These are phyloP conservation scores for Boletellus emodensis DNA, from an alignment of 768 basidiomycete species.

Conservation along the genomic window DNA sequence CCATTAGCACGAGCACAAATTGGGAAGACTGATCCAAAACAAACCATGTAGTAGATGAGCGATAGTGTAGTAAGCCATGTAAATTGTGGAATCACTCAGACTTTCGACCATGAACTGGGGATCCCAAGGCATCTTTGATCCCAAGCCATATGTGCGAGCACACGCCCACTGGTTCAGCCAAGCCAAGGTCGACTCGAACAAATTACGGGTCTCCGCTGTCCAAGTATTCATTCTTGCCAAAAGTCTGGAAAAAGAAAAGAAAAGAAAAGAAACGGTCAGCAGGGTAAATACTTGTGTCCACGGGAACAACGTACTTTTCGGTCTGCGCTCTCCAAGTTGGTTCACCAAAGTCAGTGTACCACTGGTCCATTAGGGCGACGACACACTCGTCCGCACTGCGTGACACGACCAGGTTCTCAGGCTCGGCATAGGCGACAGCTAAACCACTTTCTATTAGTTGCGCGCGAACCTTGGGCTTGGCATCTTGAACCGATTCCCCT, in stretches of 20 bases:
- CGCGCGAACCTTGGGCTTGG: constrained; percentile 84
- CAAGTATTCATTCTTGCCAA: constrained; percentile 87
- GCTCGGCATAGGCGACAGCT: constrained; percentile 92
- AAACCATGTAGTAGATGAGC: constrained; percentile 84
- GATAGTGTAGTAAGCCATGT: constrained; percentile 98
- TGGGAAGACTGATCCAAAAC: background rate
- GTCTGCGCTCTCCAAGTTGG: constrained; percentile 80
- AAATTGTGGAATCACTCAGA: constrained; percentile 95
- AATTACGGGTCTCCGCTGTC: constrained; percentile 85
- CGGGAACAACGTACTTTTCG: constrained; percentile 58
- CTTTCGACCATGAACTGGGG: constrained; percentile 95
- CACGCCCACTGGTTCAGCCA: constrained; percentile 99
- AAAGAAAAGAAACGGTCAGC: background rate
- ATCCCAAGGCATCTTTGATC: constrained; percentile 96
- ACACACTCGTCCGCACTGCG: constrained; percentile 96
- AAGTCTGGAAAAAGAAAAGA: constrained; percentile 46
- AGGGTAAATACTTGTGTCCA: background rate
- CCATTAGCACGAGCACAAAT: constrained; percentile 4
- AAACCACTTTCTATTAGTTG: constrained; percentile 72
- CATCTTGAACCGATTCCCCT: constrained; percentile 84
- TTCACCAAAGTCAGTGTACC: constrained; percentile 98
- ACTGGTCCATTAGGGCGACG: constrained; percentile 97
- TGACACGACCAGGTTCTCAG: constrained; percentile 85
- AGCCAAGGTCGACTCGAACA: constrained; percentile 84
- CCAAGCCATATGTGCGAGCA: constrained; percentile 95